A percentile compares a stretch with the other conserved stretches of the same genome.
Conservation (phyloP, 2,329 filamentous ascomycete species). For the Anthostomella pinea region DNA sequence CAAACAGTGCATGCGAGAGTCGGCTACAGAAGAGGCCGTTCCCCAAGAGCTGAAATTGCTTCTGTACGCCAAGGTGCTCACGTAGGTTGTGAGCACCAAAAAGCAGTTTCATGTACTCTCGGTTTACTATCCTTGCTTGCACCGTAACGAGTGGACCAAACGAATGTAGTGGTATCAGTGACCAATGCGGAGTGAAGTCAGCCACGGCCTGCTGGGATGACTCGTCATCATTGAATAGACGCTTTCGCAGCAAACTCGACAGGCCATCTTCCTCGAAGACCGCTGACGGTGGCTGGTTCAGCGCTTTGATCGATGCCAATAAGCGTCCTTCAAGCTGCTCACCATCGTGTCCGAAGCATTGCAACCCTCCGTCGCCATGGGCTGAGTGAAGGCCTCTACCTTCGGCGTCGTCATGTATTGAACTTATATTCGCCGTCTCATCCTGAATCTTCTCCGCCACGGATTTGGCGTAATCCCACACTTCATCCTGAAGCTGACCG, state of each 20-base stretch:
- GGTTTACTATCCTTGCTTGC: constrained; percentile 75
- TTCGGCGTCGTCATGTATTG: background rate
- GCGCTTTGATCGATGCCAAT: constrained; percentile 47
- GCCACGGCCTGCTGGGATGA: constrained; percentile 13
- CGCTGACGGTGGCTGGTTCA: constrained; percentile 36
- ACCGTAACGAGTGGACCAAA: constrained; percentile 70
- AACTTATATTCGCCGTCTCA: background rate
- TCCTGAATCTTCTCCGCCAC: constrained; percentile 27
- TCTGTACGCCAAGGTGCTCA: constrained; percentile 71
- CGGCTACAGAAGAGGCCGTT: constrained; percentile 80
- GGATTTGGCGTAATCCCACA: constrained; percentile 49
- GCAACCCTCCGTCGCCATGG: constrained; percentile 28
- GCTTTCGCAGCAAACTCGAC: constrained; percentile 38
- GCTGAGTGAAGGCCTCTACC: background rate
- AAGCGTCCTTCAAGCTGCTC: constrained; percentile 46
- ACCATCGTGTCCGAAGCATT: constrained; percentile 49
- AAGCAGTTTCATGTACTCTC: constrained; percentile 70
- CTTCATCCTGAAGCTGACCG: constrained; percentile 58
- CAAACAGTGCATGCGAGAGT: constrained; percentile 80
- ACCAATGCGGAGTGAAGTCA: constrained; percentile 53
- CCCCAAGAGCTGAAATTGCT: constrained; percentile 78
- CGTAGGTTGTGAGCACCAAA: constrained; percentile 72
- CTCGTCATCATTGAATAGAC: constrained; percentile 33
- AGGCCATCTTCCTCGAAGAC: constrained; percentile 34
- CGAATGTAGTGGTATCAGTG: constrained; percentile 65